phyloP scores from a whole-genome alignment of 108 stramenopile genomes.

The Bacterosira constricta region DNA sequence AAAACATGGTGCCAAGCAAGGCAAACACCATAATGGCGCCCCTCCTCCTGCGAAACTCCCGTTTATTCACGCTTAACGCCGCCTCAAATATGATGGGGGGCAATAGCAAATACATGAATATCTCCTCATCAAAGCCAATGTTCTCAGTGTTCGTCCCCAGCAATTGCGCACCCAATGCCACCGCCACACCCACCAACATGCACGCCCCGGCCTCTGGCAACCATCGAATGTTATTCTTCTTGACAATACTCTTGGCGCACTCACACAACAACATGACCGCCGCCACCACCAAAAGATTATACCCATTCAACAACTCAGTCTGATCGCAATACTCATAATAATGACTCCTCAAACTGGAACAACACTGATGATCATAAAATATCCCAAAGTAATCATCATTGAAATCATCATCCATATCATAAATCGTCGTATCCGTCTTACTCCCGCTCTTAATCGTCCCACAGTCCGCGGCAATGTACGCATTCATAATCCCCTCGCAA shows the following conservation, averaged over 20 bases:
- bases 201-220: slow-evolving; percentile 88
- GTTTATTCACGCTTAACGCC: slow-evolving; percentile 72
- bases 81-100: slow-evolving; percentile 92
- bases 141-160: slow-evolving; percentile 39
- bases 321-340: slow-evolving; percentile 56
- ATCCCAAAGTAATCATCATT: slow-evolving; percentile 71
- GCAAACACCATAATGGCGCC: slow-evolving; percentile 84
- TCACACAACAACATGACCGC: slow-evolving; percentile 74
- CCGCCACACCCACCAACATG: slow-evolving; percentile 66
- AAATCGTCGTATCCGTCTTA: slow-evolving; percentile 14
- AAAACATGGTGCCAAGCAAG: slow-evolving; percentile 72
- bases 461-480: slow-evolving; percentile 75
- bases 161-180: slow-evolving; percentile 22
- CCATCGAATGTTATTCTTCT: slow-evolving; percentile 57
- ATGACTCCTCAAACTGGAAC: slow-evolving; percentile 52
- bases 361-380: slow-evolving; percentile 71
- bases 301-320: slow-evolving; percentile 59
- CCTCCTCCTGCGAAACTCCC: slow-evolving; percentile 71
- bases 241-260: slow-evolving; percentile 67
- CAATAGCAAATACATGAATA: slow-evolving; percentile 82
- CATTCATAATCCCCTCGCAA: slow-evolving; percentile 81
- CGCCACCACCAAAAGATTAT: slow-evolving; percentile 70
- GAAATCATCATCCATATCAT: slow-evolving; percentile 48
- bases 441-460: slow-evolving; percentile 26
- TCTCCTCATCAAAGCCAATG: slow-evolving; percentile 78